Percentiles rank a stretch among this genome's conserved stretches.
phyloP scores from a whole-genome alignment of 2,329 filamentous ascomycete genomes.

The Colletotrichum gigasporum region DNA sequence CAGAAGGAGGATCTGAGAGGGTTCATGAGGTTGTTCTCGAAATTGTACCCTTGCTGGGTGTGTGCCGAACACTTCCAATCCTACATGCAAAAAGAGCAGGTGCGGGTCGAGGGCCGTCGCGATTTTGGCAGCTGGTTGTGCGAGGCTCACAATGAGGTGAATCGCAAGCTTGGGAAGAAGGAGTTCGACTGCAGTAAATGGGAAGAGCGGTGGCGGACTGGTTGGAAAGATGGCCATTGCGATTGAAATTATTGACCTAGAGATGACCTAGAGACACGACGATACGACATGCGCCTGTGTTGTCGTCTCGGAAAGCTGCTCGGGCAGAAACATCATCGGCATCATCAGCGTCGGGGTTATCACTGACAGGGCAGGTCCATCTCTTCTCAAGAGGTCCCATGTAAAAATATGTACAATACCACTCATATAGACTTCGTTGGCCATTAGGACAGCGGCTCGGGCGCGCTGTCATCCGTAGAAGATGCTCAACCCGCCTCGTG shows the following conservation, averaged over 20 bases:
- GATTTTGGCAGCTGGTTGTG: slow-evolving; percentile 87
- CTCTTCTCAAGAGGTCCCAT: neutral
- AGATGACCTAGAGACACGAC: too few relatives aligned
- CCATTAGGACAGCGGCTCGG: neutral
- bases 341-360: neutral
- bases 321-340: too few relatives aligned
- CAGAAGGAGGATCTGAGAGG: slow-evolving; percentile 80
- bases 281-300: too few relatives aligned
- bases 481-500: neutral
- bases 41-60: slow-evolving; percentile 93
- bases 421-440: neutral
- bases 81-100: slow-evolving; percentile 80
- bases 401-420: neutral
- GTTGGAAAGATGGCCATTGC: slow-evolving; percentile 78
- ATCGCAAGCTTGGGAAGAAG: slow-evolving; percentile 88
- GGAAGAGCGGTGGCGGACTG: slow-evolving; percentile 95
- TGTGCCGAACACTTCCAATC: slow-evolving; percentile 91
- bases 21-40: slow-evolving; percentile 84
- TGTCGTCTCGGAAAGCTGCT: too few relatives aligned
- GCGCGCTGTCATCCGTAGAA: too few relatives aligned
- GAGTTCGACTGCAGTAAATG: slow-evolving; percentile 89
- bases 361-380: neutral
- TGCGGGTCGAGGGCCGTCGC: slow-evolving; percentile 65
- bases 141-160: slow-evolving; percentile 87
- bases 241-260: slow-evolving; percentile 48